Base-by-base conservation (phyloP, 2,329 filamentous ascomycete genomes). In the Diaporthe caulivora region DNA sequence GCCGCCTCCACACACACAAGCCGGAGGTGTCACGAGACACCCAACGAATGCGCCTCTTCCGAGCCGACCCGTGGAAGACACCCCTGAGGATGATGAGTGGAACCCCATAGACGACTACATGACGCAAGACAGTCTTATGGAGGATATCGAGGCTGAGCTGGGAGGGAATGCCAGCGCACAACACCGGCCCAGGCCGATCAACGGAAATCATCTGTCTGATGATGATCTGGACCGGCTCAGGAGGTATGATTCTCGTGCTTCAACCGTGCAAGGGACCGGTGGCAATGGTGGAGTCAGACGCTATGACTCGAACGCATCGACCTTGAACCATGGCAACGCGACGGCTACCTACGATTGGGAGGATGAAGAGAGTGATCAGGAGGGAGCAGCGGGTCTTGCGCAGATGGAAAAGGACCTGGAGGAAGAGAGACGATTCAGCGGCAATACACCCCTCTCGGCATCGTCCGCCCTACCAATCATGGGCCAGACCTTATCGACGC, bases 371-470 rank as follows among this genome's bases (percentile, higher is more conserved):
- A 97, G 95, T 79, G 96, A 98, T 80, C 91, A 93, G 0, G 96
- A 98, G 82, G 96, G 93, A 26, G 92, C 93, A 51, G 94, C 94
- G 74, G 96, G 97, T 21, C 85, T 97, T 68, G 90, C 94, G 80
- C 95, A 95, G 77, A 91, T 98, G 88, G 91, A 92, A 73, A 91
- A 95, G 83, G 95, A 95, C 6, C 95, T 97, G 75, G 90, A 95
- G 81, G 94, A 97, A 74, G 91, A 92, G 67, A 90, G 91, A 65
- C 87, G 89, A 72, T 89, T 90, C 77, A 91, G 89, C 78, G 86
- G 88, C 76, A 86, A 87, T 21, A 83, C 85, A 77, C 80, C 86
- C 77, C 81, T 80, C 83, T 87, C 82, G 78, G 82, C 80, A 10
- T 78, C 81, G 26, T 47, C 75, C 26, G 55, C 71, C 74, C 76